Evolutionary conservation across 306 rosid species (phyloP).

Genomic region (Argentina anserina): DNA sequence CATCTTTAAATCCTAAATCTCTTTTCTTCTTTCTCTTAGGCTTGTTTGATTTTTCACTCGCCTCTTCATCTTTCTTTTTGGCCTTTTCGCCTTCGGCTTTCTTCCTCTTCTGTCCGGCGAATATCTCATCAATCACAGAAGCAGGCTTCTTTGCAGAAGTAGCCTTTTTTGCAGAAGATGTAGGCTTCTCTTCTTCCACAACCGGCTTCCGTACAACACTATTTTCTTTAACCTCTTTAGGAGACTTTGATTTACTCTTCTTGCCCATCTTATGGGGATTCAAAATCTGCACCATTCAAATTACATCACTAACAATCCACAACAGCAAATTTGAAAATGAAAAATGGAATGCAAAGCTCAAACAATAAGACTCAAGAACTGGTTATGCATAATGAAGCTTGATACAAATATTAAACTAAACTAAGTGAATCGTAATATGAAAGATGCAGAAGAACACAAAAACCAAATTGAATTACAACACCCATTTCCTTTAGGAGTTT

Average conservation of each 20-base stretch:
- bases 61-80: constrained; percentile 24
- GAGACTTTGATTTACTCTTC: constrained; percentile 6
- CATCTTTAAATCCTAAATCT: constrained; percentile 13
- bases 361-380: not conserved
- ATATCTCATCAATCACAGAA: constrained; percentile 73
- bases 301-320: not conserved
- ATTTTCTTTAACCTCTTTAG: constrained; percentile 25
- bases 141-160: constrained; percentile 17
- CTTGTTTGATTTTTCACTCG: constrained; percentile 22
- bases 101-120: constrained; percentile 59
- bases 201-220: constrained; percentile 17
- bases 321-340: not conserved
- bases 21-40: constrained; percentile 36
- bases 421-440: no score
- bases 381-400: not conserved
- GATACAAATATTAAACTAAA: no score
- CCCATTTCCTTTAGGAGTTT: no score
- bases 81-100: constrained; percentile 23
- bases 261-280: constrained; percentile 6
- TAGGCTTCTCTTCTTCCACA: constrained; percentile 34
- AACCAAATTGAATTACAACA: not conserved
- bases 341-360: not conserved
- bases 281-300: constrained; percentile 2
- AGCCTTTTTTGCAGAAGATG: constrained; percentile 8
- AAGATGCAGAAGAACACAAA: no score